phyloP scores from a whole-genome alignment of 495 filamentous ascomycete species.

The Penicillium malachiteum region DNA sequence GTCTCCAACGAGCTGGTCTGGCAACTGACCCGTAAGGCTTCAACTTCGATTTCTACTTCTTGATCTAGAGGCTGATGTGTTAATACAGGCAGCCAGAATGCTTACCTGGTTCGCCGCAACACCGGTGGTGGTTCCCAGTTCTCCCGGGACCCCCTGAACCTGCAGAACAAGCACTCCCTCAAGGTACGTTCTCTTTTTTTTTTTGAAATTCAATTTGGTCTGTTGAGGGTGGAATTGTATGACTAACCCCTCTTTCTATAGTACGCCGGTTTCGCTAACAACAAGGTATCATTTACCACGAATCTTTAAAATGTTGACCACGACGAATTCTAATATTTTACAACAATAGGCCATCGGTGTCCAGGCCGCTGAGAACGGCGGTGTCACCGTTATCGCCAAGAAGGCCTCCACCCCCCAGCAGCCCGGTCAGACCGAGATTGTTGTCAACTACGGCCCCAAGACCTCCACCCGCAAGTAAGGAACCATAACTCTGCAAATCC shows the following conservation, averaged over 20 bases:
- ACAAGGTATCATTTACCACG: slow-evolving; percentile 66
- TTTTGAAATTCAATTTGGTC: not conserved
- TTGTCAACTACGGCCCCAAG: slow-evolving; percentile 64
- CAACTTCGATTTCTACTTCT: not conserved
- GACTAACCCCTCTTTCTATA: slow-evolving; percentile 31
- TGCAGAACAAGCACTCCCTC: slow-evolving; percentile 83
- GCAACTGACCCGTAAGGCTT: slow-evolving; percentile 79
- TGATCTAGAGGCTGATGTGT: slow-evolving; percentile 1
- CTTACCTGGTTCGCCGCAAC: slow-evolving; percentile 88
- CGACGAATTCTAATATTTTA: not conserved
- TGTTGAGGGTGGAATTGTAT: not conserved
- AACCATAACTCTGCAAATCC: not conserved
- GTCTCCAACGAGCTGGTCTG: slow-evolving; percentile 87
- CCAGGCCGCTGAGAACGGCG: slow-evolving; percentile 61
- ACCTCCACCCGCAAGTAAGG: slow-evolving; percentile 76
- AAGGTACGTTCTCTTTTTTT: slow-evolving; percentile 59
- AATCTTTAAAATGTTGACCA: too few species aligned
- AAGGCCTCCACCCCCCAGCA: slow-evolving; percentile 64
- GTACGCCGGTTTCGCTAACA: slow-evolving; percentile 88
- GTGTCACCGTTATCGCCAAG: slow-evolving; percentile 78
- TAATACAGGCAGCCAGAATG: slow-evolving; percentile 68
- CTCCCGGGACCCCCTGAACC: slow-evolving; percentile 90
- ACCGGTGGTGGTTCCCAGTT: slow-evolving; percentile 73
- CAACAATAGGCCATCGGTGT: slow-evolving; percentile 75
- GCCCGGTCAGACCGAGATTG: slow-evolving; percentile 63